Evolutionary conservation across 306 rosid genomes (phyloP), one percentile per base, ranked within the genome.

Genomic region (Begonia masoniana): DNA sequence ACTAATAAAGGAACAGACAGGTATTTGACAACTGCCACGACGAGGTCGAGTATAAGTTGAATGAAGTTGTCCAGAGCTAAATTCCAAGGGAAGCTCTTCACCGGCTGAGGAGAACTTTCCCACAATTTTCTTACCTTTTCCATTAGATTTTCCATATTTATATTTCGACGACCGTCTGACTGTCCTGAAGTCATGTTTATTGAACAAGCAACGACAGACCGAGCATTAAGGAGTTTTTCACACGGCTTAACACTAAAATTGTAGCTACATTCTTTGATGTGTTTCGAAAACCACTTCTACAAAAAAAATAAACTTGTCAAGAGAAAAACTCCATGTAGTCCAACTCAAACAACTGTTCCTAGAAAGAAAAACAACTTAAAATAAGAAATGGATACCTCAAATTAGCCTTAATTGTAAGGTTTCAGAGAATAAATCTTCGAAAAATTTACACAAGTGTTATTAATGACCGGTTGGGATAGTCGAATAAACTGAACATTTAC

Each of bases 51-150:
- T 60, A 71, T 62, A 35, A 91, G 84, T 61, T 81, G 95, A 67
- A 81, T 53, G 66, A 78, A 91, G 72, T 80, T 86, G 43, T 74
- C 79, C 57, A 78, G 55, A 4, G 86, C 84, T 46, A 60, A 74
- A 55, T 24, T 74, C 96, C 96, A 86, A 0, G 99, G 94, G 66
- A 91, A 91, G 41, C 54, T 71, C 77, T 83, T 83, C 69, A 85
- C 93, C 0, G 92, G 88, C 60, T 83, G 78, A 3, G 94, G 99
- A 47, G 81, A 77, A 68, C 62, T 68, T 31, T 79, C 94, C 99
- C 99, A 91, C 60, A 86, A 62, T 45, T 57, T 76, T 58, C 23
- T 72, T 5, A 73, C 81, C 70, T 64, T 81, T 58, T 62, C 48
- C 58, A 70, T 60, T 36, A 77, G 35, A 13, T 62, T 74, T 55